A percentile compares a stretch with the other conserved stretches of the same genome.
Conservation (phyloP, 805 yeast species). For the Lipomyces kockii region DNA sequence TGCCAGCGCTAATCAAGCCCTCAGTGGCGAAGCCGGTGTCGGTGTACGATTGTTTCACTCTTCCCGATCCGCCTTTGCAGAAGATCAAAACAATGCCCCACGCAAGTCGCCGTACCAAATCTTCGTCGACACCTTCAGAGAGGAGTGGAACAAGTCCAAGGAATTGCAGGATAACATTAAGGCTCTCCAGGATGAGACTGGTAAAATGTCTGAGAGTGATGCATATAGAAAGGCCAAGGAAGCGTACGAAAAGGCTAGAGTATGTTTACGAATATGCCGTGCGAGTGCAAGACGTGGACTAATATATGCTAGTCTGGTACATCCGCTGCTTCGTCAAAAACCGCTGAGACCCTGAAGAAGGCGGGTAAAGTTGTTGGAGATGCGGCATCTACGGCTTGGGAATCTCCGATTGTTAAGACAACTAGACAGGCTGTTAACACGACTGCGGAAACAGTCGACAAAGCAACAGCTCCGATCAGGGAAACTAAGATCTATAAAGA, state of each 20-base stretch:
- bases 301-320: constrained; percentile 46
- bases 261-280: constrained; percentile 41
- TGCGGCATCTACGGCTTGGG: constrained; percentile 93
- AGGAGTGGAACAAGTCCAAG: constrained; percentile 86
- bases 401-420: constrained; percentile 85
- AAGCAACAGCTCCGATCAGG: constrained; percentile 89
- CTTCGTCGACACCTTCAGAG: constrained; percentile 86
- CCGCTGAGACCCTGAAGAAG: constrained; percentile 74
- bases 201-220: constrained; percentile 89
- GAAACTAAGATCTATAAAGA: constrained; percentile 88
- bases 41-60: constrained; percentile 17
- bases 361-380: constrained; percentile 95
- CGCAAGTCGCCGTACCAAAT: constrained; percentile 85
- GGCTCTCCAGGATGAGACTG: constrained; percentile 94
- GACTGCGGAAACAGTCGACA: constrained; percentile 70
- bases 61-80: constrained; percentile 20
- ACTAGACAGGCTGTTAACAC: constrained; percentile 83
- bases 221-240: constrained; percentile 92
- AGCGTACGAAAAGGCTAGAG: constrained; percentile 85
- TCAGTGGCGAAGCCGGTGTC: background rate
- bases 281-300: background rate
- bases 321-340: constrained; percentile 54
- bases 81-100: constrained; percentile 18
- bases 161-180: constrained; percentile 92
- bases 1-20: background rate